These are phyloP conservation scores for Aureobasidium musti DNA, from an alignment of 2,329 filamentous ascomycete species.

Conservation along the genomic window DNA sequence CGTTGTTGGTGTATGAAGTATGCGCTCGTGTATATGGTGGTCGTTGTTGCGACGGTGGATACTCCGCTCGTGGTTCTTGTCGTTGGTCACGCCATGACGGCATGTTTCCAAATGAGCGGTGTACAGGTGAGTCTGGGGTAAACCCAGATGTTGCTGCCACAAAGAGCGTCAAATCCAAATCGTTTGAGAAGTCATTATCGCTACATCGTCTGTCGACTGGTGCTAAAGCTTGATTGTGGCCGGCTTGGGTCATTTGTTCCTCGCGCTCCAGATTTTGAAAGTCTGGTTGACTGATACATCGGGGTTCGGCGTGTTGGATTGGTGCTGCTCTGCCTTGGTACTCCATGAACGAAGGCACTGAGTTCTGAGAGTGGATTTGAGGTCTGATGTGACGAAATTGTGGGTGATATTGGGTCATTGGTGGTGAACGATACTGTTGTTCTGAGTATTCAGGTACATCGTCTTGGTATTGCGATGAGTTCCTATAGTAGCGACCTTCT, in stretches of 20 bases:
- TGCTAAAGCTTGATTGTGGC: neutral
- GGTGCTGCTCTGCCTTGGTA: constrained; percentile 24
- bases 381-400: constrained; percentile 9
- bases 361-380: constrained; percentile 9
- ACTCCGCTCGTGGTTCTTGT: constrained; percentile 8
- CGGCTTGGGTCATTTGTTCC: neutral
- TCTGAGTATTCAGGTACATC: neutral
- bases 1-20: neutral
- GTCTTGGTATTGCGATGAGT: neutral
- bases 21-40: constrained; percentile 35
- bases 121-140: constrained; percentile 31
- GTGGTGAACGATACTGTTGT: neutral
- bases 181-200: constrained; percentile 34
- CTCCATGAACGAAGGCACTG: constrained; percentile 20
- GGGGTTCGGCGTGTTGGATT: neutral
- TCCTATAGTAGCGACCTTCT: neutral
- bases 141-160: constrained; percentile 41
- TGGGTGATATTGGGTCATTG: constrained; percentile 3
- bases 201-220: constrained; percentile 2
- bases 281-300: constrained; percentile 24
- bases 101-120: constrained; percentile 16
- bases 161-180: constrained; percentile 40
- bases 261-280: neutral
- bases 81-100: constrained; percentile 19
- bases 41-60: constrained; percentile 22